A percentile compares a stretch with the other conserved stretches of the same genome.
Evolutionary conservation across 768 basidiomycete species (phyloP).

Genomic region (Rhodotorula diobovata): DNA sequence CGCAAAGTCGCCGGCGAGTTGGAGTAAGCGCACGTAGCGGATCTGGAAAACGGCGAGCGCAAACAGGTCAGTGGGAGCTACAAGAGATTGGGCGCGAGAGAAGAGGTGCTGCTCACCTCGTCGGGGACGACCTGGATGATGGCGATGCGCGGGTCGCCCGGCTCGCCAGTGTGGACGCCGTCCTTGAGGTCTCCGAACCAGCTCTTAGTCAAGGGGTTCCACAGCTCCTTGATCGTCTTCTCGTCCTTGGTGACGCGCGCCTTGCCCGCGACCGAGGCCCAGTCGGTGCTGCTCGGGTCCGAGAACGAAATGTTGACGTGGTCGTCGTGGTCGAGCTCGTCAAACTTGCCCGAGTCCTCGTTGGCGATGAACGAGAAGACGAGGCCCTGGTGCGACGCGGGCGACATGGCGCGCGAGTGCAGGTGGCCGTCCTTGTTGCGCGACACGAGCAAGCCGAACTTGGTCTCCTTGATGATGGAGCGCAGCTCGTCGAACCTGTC

Average conservation of each 20-base stretch:
- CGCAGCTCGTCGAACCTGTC: conserved; percentile 14
- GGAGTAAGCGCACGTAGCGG: conserved; percentile 15
- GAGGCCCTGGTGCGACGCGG: conserved; percentile 40
- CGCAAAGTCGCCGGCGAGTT: not conserved
- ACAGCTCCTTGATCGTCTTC: conserved; percentile 35
- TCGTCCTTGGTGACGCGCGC: conserved; percentile 36
- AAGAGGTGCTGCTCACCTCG: conserved; percentile 19
- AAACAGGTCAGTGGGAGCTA: not conserved
- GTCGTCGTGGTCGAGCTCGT: conserved; percentile 36
- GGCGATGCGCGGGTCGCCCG: conserved; percentile 37
- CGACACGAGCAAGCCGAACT: conserved; percentile 41
- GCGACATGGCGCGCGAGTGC: conserved; percentile 41
- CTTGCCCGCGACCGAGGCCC: conserved; percentile 41
- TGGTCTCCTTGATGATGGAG: conserved; percentile 34
- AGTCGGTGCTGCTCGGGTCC: conserved; percentile 36
- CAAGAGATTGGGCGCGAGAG: not conserved
- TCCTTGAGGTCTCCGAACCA: conserved; percentile 38
- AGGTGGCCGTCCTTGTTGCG: conserved; percentile 29
- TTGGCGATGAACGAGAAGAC: conserved; percentile 43
- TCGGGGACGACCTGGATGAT: conserved; percentile 38
- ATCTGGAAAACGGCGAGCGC: conserved; percentile 11
- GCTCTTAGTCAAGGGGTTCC: conserved; percentile 30
- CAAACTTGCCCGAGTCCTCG: conserved; percentile 42
- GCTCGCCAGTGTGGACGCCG: conserved; percentile 29
- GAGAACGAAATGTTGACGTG: conserved; percentile 41